Evolutionary conservation across 2,329 filamentous ascomycete genomes (phyloP), one percentile per base, ranked within the genome.

Genomic region (Nemania abortiva): DNA sequence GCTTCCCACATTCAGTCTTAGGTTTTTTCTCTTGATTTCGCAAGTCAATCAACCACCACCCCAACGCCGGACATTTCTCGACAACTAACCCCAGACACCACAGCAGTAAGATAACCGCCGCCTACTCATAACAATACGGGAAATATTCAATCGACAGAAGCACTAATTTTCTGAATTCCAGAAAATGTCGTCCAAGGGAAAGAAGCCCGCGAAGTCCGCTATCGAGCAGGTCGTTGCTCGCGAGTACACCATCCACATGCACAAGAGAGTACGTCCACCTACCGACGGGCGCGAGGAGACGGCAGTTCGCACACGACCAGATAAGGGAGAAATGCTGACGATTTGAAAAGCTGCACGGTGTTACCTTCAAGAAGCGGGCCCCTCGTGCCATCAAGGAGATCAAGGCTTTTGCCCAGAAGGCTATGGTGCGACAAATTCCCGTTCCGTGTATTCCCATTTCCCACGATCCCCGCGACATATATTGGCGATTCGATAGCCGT

Each of bases 231-330:
- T 99, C 83, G 95, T 99, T 85, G 92, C 96, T 81, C 94, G 96
- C 90, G 97, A 99, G 90, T 99, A 99, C 91, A 99, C 96, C 86
- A 98, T 99, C 88, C 95, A 99, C 91, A 88, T 99, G 81, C 96
- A 99, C 93, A 98, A 97, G 93, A 92, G 95, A 87, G 93, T 97
- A 95, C 84, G 92, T 92, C 84, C 70, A 68, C 65, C 22, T 63
- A 45, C 57, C 72, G 53, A 68, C 37, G 24, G 37, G 22, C 56
- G 20, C 42, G 54, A 60, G 54, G 62, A 6, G 20, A 61, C 65
- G 27, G 22, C 47, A 22, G 45, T 18, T 18, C 2, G 53, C 6
- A 27, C 56, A 27, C 56, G 29, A 59, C 22, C 10, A 49, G 6
- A 34, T 47, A 47, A 61, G 68, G 58, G 58, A 56, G 52, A 70